Evolutionary conservation across 202 grass and related monocot genomes (phyloP).

Genomic region (Cymbopogon flexuosus): DNA sequence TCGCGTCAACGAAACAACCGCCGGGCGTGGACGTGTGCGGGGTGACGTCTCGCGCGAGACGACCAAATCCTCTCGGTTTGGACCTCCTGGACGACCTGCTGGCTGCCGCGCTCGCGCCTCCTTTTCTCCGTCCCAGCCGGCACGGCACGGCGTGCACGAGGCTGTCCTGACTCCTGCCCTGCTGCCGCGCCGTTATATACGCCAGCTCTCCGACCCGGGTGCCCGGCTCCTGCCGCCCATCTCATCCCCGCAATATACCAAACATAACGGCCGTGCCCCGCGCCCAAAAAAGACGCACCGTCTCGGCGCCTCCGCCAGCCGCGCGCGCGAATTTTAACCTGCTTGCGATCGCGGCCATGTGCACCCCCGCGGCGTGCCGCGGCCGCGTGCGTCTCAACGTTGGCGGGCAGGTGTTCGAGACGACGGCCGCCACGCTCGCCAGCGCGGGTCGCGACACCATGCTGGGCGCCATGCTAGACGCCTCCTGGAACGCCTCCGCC

Average conservation of each 20-base stretch:
- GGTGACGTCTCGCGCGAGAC: slow-evolving; percentile 26
- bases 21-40: neutral
- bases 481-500: slow-evolving; percentile 46
- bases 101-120: neutral
- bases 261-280: slow-evolving; percentile 15
- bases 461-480: slow-evolving; percentile 77
- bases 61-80: slow-evolving; percentile 19
- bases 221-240: neutral
- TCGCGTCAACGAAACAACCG: slow-evolving; percentile 27
- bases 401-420: slow-evolving; percentile 76
- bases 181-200: slow-evolving; percentile 20
- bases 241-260: neutral
- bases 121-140: slow-evolving; percentile 29
- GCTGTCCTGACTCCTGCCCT: neutral
- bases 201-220: neutral
- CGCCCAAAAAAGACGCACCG: neutral
- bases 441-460: slow-evolving; percentile 77
- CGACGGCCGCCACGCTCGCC: slow-evolving; percentile 58
- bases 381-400: slow-evolving; percentile 72
- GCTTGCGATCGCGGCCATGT: neutral
- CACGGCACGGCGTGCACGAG: neutral
- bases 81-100: neutral
- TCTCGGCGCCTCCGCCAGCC: neutral
- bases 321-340: neutral
- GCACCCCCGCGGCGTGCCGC: neutral